Conservation (phyloP, 345 rosid genomes). For the Lagerstroemia speciosa region DNA sequence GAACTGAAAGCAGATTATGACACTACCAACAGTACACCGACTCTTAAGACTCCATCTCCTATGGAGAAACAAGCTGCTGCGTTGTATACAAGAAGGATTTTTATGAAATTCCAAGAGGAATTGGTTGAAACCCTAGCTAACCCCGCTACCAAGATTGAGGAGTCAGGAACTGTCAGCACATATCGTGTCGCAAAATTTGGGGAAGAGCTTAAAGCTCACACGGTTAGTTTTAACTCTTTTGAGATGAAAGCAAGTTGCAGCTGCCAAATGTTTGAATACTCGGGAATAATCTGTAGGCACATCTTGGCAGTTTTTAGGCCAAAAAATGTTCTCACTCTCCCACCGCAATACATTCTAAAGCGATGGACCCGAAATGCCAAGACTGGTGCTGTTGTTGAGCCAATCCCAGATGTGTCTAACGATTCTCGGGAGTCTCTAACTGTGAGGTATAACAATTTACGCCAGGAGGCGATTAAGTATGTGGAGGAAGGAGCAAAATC, state of each 20-base stretch:
- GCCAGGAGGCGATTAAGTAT: conserved; percentile 64
- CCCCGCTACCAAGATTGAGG: conserved; percentile 52
- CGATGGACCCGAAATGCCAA: conserved; percentile 82
- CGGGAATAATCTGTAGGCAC: conserved; percentile 73
- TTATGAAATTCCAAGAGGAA: conserved; percentile 70
- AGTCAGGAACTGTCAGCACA: conserved; percentile 37
- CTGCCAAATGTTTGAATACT: conserved; percentile 77
- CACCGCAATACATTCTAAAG: conserved; percentile 52
- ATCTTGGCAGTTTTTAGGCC: conserved; percentile 67
- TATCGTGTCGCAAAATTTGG: conserved; percentile 69
- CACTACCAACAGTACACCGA: conserved; percentile 38
- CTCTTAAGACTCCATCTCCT: conserved; percentile 67
- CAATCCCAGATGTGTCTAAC: conserved; percentile 26
- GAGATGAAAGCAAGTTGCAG: conserved; percentile 73
- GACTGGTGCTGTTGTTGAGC: conserved; percentile 28
- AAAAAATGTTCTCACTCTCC: conserved; percentile 58
- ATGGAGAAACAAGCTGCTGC: conserved; percentile 76
- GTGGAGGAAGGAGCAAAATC: conserved; percentile 85
- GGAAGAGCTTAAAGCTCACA: conserved; percentile 45
- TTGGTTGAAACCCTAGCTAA: conserved; percentile 66
- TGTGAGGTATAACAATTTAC: conserved; percentile 50
- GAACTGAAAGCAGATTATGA: conserved; percentile 73
- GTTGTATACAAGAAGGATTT: conserved; percentile 52
- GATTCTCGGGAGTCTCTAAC: conserved; percentile 43
- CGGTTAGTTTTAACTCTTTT: conserved; percentile 47